phyloP scores from a whole-genome alignment of 192 early-diverging fungal species.

The Backusella psychrophila region DNA sequence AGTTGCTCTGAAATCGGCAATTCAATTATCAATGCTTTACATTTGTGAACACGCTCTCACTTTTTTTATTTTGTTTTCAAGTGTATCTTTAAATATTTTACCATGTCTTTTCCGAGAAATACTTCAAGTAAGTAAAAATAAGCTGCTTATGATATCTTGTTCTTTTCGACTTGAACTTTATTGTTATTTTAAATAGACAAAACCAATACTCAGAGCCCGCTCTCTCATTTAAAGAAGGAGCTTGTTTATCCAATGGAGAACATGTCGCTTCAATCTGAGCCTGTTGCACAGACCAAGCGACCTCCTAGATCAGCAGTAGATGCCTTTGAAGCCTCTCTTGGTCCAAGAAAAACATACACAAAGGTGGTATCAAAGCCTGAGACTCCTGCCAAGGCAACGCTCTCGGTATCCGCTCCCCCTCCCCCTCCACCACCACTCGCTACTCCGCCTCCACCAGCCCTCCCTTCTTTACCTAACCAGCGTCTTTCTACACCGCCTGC shows the following conservation, averaged over 20 bases:
- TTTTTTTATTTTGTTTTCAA: not conserved
- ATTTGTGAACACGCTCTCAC: not conserved
- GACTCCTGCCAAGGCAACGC: not conserved
- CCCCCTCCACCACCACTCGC: not conserved
- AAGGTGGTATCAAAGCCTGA: too few species aligned
- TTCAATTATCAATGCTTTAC: not conserved
- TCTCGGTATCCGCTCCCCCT: not conserved
- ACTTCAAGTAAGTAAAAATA: not conserved
- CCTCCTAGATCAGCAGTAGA: not conserved
- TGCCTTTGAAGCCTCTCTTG: conserved; percentile 11
- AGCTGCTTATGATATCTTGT: too few species aligned
- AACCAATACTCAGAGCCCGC: not conserved
- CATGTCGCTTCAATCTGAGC: not conserved
- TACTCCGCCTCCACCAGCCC: not conserved
- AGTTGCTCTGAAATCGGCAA: not conserved
- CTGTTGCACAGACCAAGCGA: not conserved
- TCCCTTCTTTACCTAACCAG: not conserved
- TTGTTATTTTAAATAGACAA: not conserved
- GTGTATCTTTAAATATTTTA: not conserved
- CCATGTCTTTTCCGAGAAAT: not conserved
- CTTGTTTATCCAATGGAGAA: conserved; percentile 14
- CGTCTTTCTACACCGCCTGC: not conserved
- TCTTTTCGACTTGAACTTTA: not conserved
- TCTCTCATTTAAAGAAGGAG: conserved; percentile 1
- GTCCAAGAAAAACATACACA: not conserved